These are phyloP conservation scores for Lecanosticta acicola DNA, from an alignment of 2,329 filamentous ascomycete species.

Conservation along the genomic window DNA sequence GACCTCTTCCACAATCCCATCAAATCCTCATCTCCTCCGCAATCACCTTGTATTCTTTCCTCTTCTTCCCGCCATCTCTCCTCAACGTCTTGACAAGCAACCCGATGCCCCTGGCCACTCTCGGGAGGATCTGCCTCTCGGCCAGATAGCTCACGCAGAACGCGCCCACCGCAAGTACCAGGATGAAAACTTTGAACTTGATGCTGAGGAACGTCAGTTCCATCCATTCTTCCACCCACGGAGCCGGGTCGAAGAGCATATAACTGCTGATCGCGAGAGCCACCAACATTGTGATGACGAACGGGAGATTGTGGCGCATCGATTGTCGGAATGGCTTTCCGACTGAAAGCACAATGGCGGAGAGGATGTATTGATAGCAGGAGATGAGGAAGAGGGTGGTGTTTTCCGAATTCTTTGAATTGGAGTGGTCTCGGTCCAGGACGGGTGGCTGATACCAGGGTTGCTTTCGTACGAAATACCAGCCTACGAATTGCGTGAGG, in stretches of 20 bases:
- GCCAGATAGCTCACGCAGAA: conserved; percentile 64
- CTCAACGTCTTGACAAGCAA: conserved; percentile 52
- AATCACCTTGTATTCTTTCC: conserved; percentile 84
- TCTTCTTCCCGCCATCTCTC: conserved; percentile 54
- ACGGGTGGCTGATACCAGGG: conserved; percentile 81
- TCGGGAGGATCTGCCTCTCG: conserved; percentile 66
- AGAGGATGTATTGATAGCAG: conserved; percentile 91
- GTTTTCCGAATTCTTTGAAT: conserved; percentile 88
- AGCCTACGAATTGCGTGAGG: conserved; percentile 67
- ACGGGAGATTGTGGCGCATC: conserved; percentile 76
- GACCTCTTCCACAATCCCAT: neutral
- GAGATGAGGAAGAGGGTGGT: conserved; percentile 83
- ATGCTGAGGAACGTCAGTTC: conserved; percentile 72
- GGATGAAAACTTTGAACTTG: conserved; percentile 66
- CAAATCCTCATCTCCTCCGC: conserved; percentile 51
- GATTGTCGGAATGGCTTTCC: conserved; percentile 82
- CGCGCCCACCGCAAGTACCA: conserved; percentile 64
- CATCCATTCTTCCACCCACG: conserved; percentile 69
- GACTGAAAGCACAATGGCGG: conserved; percentile 83
- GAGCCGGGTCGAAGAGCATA: conserved; percentile 71
- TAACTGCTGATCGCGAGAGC: conserved; percentile 65
- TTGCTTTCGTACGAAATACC: conserved; percentile 68
- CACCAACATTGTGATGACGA: conserved; percentile 68
- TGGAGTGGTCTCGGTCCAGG: conserved; percentile 70
- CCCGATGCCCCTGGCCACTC: conserved; percentile 63